Base-by-base conservation (phyloP, 2,329 filamentous ascomycete species). In the Rhinocladiella similis region DNA sequence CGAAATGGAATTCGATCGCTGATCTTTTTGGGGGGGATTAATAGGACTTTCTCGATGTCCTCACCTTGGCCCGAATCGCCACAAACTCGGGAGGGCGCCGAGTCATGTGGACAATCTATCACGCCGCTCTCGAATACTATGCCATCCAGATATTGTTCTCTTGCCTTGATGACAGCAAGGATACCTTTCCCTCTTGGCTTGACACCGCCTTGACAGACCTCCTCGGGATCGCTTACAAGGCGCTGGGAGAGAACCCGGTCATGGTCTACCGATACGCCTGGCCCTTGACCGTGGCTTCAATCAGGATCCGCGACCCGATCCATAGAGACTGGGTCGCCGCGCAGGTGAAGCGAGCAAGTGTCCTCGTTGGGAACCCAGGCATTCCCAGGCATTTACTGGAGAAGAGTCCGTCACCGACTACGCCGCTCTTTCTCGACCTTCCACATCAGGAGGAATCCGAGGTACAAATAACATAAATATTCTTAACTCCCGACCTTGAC, bases 61-160 rank as follows among this genome's bases (percentile, higher is more conserved):
- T 47, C 14, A 10, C 47, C 20, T 13, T 57, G 18, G 54, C 49
- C 6, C 38, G 42, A 19, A 22, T 50, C 16, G 25, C 42, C 35
- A 39, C 13, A 14, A 33, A 16, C 38, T 39, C 54, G 6, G 41
- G 42, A 14, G 54, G 54, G 3, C 49, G 50, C 13, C 54, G 54
- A 9, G 49, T 57, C 9, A 47, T 57, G 5, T 48, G 29, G 43
- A 57, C 49, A 29, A 42, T 57, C 27, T 57, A 53, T 43, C 54
- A 57, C 27, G 54, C 49, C 14, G 29, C 29, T 20, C 50, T 57
- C 18, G 54, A 57, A 33, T 57, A 47, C 27, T 53, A 57, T 42
- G 54, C 54, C 35, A 5, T 53, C 7, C 42, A 50, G 33, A 45
- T 57, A 25, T 35, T 57, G 13, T 57, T 38, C 27, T 50, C 18